Evolutionary conservation across 129 eudicot genomes (phyloP), one percentile per base, ranked within the genome.

Genomic region (Dittrichia graveolens): DNA sequence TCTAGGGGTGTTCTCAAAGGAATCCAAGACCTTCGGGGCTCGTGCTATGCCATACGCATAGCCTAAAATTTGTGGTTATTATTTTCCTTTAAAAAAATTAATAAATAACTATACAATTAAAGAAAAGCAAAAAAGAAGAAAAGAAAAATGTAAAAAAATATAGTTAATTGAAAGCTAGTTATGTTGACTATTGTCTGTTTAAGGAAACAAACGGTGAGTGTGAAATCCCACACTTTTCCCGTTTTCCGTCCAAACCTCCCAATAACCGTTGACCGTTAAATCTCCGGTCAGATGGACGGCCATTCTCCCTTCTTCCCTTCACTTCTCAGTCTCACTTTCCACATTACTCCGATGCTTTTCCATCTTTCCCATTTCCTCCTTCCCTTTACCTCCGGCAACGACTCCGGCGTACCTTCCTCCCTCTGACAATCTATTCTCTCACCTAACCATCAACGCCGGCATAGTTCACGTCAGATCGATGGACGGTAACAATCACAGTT

Each of bases 261-360:
- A 60, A 66, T 83, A 75, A 83, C 76, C 74, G 74, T 73, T 75
- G 83, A 78, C 78, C 76, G 81, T 75, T 78, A 71, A 72, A 59
- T 72, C 67, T 82, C 79, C 89, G 79, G 80, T 78, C 86, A 81
- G 61, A 85, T 85, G 86, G 62, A 85, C 89, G 86, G 89, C 84
- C 82, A 74, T 34, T 75, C 46, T 24, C 64, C 38, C 61, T 24
- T 48, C 74, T 57, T 52, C 77, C 57, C 67, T 11, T 56, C 73
- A 42, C 67, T 55, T 67, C 82, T 44, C 79, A 47, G 45, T 75
- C 55, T 39, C 78, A 7, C 66, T 75, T 75, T 46, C 52, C 67
- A 15, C 60, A 72, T 65, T 14, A 14, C 74, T 62, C 67, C 78
- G 74, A 65, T 72, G 50, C 74, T 56, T 7, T 65, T 8, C 59